These are phyloP conservation scores for Suhomyces guaymorum DNA, from an alignment of 1,139 yeast genomes.

Conservation along the genomic window DNA sequence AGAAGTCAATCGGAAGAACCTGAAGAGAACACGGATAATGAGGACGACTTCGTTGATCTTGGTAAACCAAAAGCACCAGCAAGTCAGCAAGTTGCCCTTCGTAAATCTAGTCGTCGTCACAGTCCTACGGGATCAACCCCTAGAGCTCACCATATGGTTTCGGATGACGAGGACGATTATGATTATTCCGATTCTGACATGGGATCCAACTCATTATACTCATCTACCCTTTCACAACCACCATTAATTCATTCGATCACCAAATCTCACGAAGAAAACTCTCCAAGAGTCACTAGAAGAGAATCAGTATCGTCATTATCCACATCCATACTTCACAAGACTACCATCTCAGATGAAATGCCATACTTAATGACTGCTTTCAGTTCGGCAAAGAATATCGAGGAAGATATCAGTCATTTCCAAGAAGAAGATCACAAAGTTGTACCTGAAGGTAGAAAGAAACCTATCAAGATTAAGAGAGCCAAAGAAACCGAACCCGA, in stretches of 20 bases:
- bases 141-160: slow-evolving; percentile 7
- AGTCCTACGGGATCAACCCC: slow-evolving; percentile 13
- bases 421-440: slow-evolving; percentile 25
- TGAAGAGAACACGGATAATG: slow-evolving; percentile 1
- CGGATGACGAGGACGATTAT: slow-evolving; percentile 21
- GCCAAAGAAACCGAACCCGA: slow-evolving; percentile 4
- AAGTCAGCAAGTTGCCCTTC: background rate
- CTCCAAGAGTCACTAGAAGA: slow-evolving; percentile 19
- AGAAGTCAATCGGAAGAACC: slow-evolving; percentile 1
- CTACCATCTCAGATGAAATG: slow-evolving; percentile 54
- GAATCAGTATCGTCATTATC: slow-evolving; percentile 33
- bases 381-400: slow-evolving; percentile 51
- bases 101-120: slow-evolving; percentile 7
- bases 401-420: slow-evolving; percentile 48
- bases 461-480: slow-evolving; percentile 5
- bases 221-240: slow-evolving; percentile 30
- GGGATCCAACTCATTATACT: slow-evolving; percentile 30
- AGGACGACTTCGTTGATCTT: slow-evolving; percentile 2
- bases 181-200: slow-evolving; percentile 33
- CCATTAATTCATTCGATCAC: slow-evolving; percentile 49
- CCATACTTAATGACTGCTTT: slow-evolving; percentile 62
- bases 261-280: slow-evolving; percentile 15
- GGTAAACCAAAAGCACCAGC: background rate
- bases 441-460: slow-evolving; percentile 5
- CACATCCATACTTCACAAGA: slow-evolving; percentile 38